Evolutionary conservation across 257 asterid species (phyloP).

Genomic region (Fraxinus quadrangulata): DNA sequence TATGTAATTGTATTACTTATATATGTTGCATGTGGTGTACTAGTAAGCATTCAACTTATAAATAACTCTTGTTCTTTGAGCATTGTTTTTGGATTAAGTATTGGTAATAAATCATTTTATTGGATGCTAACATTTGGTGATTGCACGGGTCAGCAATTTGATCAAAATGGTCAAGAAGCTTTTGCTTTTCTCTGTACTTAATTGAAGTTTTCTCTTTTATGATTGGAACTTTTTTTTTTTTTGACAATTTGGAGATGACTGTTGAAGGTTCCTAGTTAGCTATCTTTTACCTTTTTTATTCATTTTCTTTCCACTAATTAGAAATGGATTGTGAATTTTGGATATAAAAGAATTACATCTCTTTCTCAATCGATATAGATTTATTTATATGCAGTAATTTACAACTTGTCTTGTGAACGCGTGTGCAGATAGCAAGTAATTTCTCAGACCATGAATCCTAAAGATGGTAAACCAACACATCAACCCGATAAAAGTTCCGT

Average conservation of each 20-base stretch:
- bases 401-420: not conserved
- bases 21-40: conserved; percentile 1
- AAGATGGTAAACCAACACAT: conserved; percentile 45
- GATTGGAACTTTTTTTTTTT: not conserved
- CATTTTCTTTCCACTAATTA: not conserved
- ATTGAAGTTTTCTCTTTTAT: not conserved
- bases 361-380: conserved; percentile 11
- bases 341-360: not conserved
- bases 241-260: not conserved
- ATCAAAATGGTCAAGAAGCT: not conserved
- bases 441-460: conserved; percentile 43
- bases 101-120: conserved; percentile 3
- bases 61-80: not conserved
- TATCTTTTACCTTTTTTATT: not conserved
- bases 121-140: conserved; percentile 14
- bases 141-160: not conserved
- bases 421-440: conserved; percentile 32
- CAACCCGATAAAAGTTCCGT: conserved; percentile 40
- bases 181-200: not conserved
- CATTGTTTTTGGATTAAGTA: not conserved
- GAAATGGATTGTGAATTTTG: not conserved
- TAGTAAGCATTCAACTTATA: not conserved
- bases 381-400: conserved; percentile 13
- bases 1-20: not conserved
- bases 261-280: not conserved